Evolutionary conservation across 2,329 filamentous ascomycete genomes (phyloP), one percentile per base, ranked within the genome.

Genomic region (Pseudocercospora macadamiae): DNA sequence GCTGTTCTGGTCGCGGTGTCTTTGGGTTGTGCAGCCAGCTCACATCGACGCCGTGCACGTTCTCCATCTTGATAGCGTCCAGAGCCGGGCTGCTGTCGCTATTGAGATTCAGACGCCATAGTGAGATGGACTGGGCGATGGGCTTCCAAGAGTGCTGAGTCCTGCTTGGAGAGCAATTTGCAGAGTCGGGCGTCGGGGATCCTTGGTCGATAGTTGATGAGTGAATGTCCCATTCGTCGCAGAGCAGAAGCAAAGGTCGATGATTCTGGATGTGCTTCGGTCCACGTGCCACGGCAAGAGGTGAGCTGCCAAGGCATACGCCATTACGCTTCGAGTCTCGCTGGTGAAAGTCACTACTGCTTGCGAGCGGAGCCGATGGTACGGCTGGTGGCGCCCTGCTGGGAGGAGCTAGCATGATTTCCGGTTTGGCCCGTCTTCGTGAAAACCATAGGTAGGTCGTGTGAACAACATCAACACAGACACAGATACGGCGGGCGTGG

Each of bases 31-130:
- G 61, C 49, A 64, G 45, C 63, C 63, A 66, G 51, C 61, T 61
- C 48, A 66, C 63, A 39, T 64, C 61, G 39, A 66, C 63, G 23
- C 64, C 64, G 54, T 66, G 64, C 28, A 66, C 57, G 30, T 52
- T 56, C 61, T 65, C 63, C 64, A 66, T 66, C 39, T 54, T 59
- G 45, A 54, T 28, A 21, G 57, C 48, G 51, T 54, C 26, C 54
- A 62, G 47, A 23, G 55, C 52, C 57, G 49, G 62, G 57, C 49
- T 55, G 52, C 36, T 56, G 55, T 54, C 45, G 57, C 59, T 60
- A 60, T 58, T 42, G n/a, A 44, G 44, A 34, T 54, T 32, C n/a
- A 61, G 54, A 42, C 56, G 55, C 61, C 63, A 65, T 63, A 44
- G 53, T 44, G n/a, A n/a, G n/a, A n/a, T n/a, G n/a, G n/a, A n/a